These are phyloP conservation scores for Cajanus cajan DNA, from an alignment of 306 rosid genomes.

Conservation along the genomic window DNA sequence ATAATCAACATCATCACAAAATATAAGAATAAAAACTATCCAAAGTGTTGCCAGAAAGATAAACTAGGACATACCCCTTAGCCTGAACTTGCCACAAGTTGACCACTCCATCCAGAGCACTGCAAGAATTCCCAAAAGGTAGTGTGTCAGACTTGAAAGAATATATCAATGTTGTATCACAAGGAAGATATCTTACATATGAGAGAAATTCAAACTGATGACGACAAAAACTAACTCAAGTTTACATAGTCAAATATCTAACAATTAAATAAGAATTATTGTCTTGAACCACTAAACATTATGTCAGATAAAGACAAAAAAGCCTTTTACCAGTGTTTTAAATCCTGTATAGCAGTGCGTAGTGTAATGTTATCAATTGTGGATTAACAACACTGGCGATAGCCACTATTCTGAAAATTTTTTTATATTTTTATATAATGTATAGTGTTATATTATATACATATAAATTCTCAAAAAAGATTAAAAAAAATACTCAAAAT, in stretches of 20 bases:
- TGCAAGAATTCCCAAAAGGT: conserved; percentile 51
- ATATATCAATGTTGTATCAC: conserved; percentile 10
- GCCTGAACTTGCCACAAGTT: conserved; percentile 90
- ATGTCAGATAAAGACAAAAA: not conserved
- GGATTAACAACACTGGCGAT: too few species aligned
- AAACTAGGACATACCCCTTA: conserved; percentile 61
- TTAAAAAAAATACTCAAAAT: not conserved
- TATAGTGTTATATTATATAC: not conserved
- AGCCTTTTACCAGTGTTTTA: not conserved
- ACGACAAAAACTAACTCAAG: not conserved
- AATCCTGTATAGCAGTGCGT: not conserved
- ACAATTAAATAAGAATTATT: not conserved
- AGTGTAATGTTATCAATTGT: too few species aligned
- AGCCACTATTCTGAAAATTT: not conserved
- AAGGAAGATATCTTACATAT: conserved; percentile 9
- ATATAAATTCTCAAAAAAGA: not conserved
- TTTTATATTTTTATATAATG: not conserved
- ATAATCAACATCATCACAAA: not conserved
- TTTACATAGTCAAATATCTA: not conserved
- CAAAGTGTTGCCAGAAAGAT: not conserved
- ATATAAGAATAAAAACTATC: conserved; percentile 19
- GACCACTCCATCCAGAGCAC: conserved; percentile 93
- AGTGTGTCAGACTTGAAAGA: conserved; percentile 28
- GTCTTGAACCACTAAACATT: not conserved
- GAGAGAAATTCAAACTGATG: not conserved